These are phyloP conservation scores for Erucastrum elatum DNA, from an alignment of 345 rosid genomes.

Conservation along the genomic window DNA sequence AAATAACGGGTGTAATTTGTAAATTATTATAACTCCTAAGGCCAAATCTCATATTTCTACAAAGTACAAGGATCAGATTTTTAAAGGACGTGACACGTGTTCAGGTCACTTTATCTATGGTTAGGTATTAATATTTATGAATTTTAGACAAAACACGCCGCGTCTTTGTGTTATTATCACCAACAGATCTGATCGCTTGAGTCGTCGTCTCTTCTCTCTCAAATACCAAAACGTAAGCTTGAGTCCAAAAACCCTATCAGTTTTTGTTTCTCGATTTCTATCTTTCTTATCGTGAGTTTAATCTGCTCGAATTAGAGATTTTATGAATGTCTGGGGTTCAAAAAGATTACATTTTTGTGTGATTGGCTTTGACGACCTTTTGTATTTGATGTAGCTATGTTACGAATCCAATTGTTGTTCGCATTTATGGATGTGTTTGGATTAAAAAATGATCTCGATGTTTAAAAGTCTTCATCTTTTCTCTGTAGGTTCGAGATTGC, in stretches of 20 bases:
- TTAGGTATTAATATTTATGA: slow-evolving; percentile 6
- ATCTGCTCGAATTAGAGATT: slow-evolving; percentile 3
- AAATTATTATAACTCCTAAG: background rate
- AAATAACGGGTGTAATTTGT: background rate
- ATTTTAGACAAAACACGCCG: slow-evolving; percentile 26
- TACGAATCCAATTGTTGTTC: no score
- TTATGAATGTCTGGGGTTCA: background rate
- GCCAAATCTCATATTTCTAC: background rate
- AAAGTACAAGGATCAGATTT: background rate
- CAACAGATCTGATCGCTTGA: slow-evolving; percentile 38
- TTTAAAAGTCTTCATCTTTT: no score
- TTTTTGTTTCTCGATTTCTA: background rate
- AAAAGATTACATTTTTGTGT: slow-evolving; percentile 1
- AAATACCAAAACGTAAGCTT: slow-evolving; percentile 10
- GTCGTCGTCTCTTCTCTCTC: slow-evolving; percentile 24
- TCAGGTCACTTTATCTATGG: slow-evolving; percentile 20
- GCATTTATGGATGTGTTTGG: no score
- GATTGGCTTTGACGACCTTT: background rate
- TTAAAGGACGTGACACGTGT: slow-evolving; percentile 9
- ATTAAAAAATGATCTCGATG: no score
- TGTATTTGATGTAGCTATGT: no score
- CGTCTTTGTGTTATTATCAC: slow-evolving; percentile 29
- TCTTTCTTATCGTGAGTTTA: background rate
- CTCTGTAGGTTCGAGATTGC: background rate
- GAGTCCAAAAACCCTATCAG: slow-evolving; percentile 20